A percentile compares a stretch with the other conserved stretches of the same genome.
Evolutionary conservation across 306 rosid genomes (phyloP).

Genomic region (Lathyrus aphaca): DNA sequence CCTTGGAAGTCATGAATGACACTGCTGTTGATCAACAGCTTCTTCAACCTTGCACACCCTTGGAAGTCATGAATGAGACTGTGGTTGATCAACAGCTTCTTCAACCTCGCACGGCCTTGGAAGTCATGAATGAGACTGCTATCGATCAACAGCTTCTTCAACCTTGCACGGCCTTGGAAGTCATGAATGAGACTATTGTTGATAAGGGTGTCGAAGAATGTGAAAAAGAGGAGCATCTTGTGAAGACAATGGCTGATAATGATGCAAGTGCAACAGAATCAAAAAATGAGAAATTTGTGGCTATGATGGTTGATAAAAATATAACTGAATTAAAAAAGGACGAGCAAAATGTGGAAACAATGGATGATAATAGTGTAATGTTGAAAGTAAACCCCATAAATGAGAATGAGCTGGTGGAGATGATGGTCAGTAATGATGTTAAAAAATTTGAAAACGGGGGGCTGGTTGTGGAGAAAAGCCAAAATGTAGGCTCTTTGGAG

Average conservation of each 20-base stretch:
- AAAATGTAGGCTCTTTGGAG: conserved; percentile 10
- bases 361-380: neutral
- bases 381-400: neutral
- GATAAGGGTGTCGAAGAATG: conserved; percentile 14
- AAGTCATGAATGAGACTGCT: conserved; percentile 7
- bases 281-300: conserved; percentile 22
- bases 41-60: too few relatives aligned
- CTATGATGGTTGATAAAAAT: neutral
- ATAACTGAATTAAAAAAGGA: conserved; percentile 4
- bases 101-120: conserved; percentile 16
- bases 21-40: too few relatives aligned
- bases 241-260: conserved; percentile 1
- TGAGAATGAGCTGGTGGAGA: neutral
- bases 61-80: too few relatives aligned
- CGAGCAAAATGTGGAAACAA: conserved; percentile 14
- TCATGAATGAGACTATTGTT: conserved; percentile 1
- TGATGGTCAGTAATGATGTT: neutral
- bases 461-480: conserved; percentile 23
- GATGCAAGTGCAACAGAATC: conserved; percentile 6
- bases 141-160: conserved; percentile 11
- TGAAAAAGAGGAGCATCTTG: conserved; percentile 15
- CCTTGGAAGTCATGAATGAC: too few relatives aligned
- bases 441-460: conserved; percentile 28
- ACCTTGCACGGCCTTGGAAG: conserved; percentile 16
- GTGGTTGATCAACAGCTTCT: too few relatives aligned